Percentiles rank a stretch among this genome's conserved stretches.
Evolutionary conservation across 306 rosid species (phyloP).

Genomic region (Betula pendula): DNA sequence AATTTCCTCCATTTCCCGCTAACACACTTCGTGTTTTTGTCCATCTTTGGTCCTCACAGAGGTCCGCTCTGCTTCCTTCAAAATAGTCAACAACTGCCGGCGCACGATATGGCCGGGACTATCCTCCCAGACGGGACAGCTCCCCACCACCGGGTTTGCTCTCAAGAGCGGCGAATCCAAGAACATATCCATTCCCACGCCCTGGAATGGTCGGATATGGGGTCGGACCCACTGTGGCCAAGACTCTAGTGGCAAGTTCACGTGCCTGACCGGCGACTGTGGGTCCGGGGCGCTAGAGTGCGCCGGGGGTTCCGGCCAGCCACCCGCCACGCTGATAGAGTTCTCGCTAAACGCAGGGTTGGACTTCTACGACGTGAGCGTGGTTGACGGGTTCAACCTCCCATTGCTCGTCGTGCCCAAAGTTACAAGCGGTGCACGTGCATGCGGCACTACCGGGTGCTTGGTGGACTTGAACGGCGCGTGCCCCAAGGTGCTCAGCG

Average conservation of each 20-base stretch:
- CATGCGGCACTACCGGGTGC: slow-evolving; percentile 87
- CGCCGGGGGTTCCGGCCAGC: slow-evolving; percentile 63
- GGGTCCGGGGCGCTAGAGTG: slow-evolving; percentile 77
- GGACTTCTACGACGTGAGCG: slow-evolving; percentile 91
- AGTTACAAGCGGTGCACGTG: slow-evolving; percentile 53
- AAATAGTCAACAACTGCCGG: slow-evolving; percentile 81
- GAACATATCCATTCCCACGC: slow-evolving; percentile 51
- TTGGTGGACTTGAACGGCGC: slow-evolving; percentile 73
- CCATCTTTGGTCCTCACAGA: slow-evolving; percentile 37
- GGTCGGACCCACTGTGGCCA: slow-evolving; percentile 68
- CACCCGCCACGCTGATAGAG: slow-evolving; percentile 90
- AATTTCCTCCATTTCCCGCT: not conserved
- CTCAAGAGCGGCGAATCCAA: slow-evolving; percentile 59
- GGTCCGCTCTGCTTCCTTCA: slow-evolving; percentile 63
- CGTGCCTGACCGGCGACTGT: slow-evolving; percentile 81
- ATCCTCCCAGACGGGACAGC: slow-evolving; percentile 35
- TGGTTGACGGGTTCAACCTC: slow-evolving; percentile 89
- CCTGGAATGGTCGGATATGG: slow-evolving; percentile 95
- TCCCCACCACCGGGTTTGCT: slow-evolving; percentile 75
- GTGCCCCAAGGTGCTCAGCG: slow-evolving; percentile 58
- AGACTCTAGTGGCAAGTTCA: slow-evolving; percentile 55
- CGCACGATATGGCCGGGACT: slow-evolving; percentile 71
- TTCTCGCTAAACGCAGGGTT: slow-evolving; percentile 81
- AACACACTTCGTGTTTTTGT: not conserved
- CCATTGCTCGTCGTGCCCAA: slow-evolving; percentile 75